phyloP scores from a whole-genome alignment of 805 yeast genomes.

The Kodamaea restingae region DNA sequence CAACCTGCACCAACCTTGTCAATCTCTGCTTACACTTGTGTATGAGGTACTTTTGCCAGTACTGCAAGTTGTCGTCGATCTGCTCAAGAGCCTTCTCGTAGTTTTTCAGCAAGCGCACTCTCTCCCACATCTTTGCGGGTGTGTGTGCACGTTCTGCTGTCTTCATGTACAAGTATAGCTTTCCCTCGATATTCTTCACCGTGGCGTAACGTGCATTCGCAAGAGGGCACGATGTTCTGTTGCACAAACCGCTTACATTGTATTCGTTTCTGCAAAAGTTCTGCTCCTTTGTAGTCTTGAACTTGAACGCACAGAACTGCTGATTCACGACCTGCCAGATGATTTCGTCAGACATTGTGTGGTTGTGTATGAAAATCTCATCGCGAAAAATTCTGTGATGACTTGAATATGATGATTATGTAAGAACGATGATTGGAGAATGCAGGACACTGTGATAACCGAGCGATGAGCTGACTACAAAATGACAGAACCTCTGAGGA shows the following conservation, averaged over 20 bases:
- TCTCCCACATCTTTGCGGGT: conserved; percentile 92
- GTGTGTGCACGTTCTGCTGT: conserved; percentile 97
- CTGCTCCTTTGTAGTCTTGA: conserved; percentile 84
- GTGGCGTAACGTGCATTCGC: conserved; percentile 94
- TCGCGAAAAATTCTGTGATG: conserved; percentile 7
- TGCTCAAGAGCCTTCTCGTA: conserved; percentile 85
- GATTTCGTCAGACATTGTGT: conserved; percentile 63
- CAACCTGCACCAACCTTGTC: conserved; percentile 91
- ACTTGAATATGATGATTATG: conserved; percentile 5
- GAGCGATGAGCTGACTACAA: too few relatives aligned
- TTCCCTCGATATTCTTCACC: conserved; percentile 74
- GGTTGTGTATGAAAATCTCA: conserved; percentile 2
- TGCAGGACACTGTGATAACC: too few relatives aligned
- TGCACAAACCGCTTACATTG: conserved; percentile 91
- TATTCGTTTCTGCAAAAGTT: conserved; percentile 94
- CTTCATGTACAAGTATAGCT: conserved; percentile 84
- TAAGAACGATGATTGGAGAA: conserved; percentile 2
- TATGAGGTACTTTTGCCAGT: conserved; percentile 89
- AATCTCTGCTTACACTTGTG: conserved; percentile 96
- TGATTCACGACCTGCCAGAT: conserved; percentile 97
- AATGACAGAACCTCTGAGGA: too few relatives aligned
- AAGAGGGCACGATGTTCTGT: conserved; percentile 90
- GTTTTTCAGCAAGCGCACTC: conserved; percentile 85
- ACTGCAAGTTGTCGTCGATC: conserved; percentile 78
- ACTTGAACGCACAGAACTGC: conserved; percentile 91